These are phyloP conservation scores for Basidiobolus meristosporus DNA, from an alignment of 371 early-diverging fungal species.

Conservation along the genomic window DNA sequence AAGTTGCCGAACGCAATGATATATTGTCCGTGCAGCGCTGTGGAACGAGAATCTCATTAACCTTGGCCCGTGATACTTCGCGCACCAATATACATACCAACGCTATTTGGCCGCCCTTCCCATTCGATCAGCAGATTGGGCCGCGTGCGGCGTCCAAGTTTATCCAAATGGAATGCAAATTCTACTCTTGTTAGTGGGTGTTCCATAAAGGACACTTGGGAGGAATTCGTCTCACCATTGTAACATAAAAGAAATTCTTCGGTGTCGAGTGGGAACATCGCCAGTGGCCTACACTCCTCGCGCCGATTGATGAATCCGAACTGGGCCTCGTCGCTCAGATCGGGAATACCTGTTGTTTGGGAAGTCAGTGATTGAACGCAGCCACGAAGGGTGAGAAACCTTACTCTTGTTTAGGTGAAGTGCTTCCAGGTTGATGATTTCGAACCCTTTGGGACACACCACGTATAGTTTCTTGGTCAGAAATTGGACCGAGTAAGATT, in stretches of 20 bases:
- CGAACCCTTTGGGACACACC: constrained; percentile 79
- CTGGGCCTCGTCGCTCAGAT: constrained; percentile 48
- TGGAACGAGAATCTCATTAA: constrained; percentile 7
- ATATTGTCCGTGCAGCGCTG: constrained; percentile 61
- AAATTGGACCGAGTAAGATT: constrained; percentile 58
- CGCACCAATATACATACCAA: constrained; percentile 31
- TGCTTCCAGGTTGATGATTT: constrained; percentile 70
- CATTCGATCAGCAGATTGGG: constrained; percentile 55
- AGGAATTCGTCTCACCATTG: constrained; percentile 11
- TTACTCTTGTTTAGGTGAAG: constrained; percentile 14
- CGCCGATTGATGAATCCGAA: constrained; percentile 64
- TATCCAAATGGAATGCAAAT: constrained; percentile 79
- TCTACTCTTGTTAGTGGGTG: constrained; percentile 6
- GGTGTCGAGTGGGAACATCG: constrained; percentile 54
- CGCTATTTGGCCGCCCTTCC: constrained; percentile 51
- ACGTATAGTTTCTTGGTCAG: constrained; percentile 68
- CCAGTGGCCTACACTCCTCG: constrained; percentile 51
- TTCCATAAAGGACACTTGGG: too few relatives aligned
- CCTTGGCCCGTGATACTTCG: too few relatives aligned
- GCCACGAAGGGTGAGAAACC: too few relatives aligned
- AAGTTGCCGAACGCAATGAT: constrained; percentile 69
- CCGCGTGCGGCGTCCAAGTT: constrained; percentile 55
- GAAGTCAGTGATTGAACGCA: too few relatives aligned
- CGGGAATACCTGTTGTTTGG: constrained; percentile 44
- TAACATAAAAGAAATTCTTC: constrained; percentile 78